Percentiles rank a stretch among this genome's conserved stretches.
phyloP scores from a whole-genome alignment of 352 stramenopile genomes.

The Pythium phragmitis region DNA sequence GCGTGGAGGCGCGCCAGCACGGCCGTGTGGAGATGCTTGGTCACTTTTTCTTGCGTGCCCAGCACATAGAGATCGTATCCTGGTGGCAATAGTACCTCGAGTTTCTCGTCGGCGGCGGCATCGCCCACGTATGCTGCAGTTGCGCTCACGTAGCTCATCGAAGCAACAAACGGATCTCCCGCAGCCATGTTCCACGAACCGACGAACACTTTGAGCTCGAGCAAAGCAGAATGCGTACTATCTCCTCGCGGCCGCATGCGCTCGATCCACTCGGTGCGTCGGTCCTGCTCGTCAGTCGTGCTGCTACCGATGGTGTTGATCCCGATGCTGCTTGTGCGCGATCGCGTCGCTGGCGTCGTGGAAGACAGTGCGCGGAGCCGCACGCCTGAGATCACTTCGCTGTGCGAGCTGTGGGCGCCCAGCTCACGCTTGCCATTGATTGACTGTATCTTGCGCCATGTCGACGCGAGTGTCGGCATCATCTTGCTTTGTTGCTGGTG shows the following conservation, averaged over 20 bases:
- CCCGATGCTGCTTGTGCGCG: conserved; percentile 14
- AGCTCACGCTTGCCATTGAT: conserved; percentile 16
- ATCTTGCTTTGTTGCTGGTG: background rate
- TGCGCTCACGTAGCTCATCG: conserved; percentile 23
- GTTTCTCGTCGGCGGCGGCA: conserved; percentile 29
- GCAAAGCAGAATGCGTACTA: background rate
- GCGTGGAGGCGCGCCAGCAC: conserved; percentile 49
- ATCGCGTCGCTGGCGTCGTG: background rate
- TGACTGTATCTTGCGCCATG: conserved; percentile 22
- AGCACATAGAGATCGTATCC: conserved; percentile 80
- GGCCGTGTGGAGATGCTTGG: conserved; percentile 55
- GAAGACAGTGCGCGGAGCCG: conserved; percentile 16
- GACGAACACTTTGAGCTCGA: conserved; percentile 54
- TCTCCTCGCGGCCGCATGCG: background rate
- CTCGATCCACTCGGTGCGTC: background rate
- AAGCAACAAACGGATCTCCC: conserved; percentile 49
- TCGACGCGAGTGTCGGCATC: conserved; percentile 17
- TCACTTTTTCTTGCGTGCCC: conserved; percentile 70
- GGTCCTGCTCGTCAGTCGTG: conserved; percentile 8
- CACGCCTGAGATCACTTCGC: conserved; percentile 22
- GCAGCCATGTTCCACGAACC: conserved; percentile 79
- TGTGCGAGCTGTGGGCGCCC: conserved; percentile 17
- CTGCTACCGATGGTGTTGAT: conserved; percentile 7
- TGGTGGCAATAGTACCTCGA: conserved; percentile 47
- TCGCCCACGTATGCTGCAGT: conserved; percentile 42